Base-by-base conservation (phyloP, 2,329 filamentous ascomycete species). In the Trichoderma arundinaceum region DNA sequence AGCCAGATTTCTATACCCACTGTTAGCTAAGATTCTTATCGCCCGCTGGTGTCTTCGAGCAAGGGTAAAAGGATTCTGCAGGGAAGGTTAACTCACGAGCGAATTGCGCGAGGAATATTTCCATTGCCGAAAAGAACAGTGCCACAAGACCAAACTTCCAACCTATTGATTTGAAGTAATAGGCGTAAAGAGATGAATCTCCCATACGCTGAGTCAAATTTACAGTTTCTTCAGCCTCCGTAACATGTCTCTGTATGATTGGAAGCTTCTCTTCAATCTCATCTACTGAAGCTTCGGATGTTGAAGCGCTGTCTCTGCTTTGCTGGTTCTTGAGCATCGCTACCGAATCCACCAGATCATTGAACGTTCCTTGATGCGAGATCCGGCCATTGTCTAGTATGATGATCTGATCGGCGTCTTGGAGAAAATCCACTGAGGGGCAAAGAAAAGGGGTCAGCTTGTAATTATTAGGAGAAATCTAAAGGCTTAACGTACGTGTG, bases 381-480 rank as follows among this genome's bases (percentile, higher is more conserved):
- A 74, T 68, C 10, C 22, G 28, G n/a, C 72, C 71, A 13, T 70
- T 64, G 46, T 69, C 63, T 10, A 74, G 68, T 3, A 72, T 60
- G 12, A 74, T 69, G 39, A 74, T 69, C 33, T 69, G 60, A 54
- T 74, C 71, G 7, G 71, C 70, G 28, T 71, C 70, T 19, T 64
- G 67, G 10, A 74, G 19, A 49, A 72, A 70, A 17, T 70, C 67
- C 7, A 52, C 48, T 52, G 4, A 7, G 10, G 3, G 13, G n/a
- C n/a, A 1, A 2, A 12, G 3, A 17, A 28, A 2, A 6, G 15
- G 1, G 1, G 15, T 52, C 48, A 52, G 48, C 8, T 4, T 15
- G 15, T 10, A 35, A 2, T 17, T 8, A 35, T 33, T 17, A 17
- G 7, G 4, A 10, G n/a, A 56, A 33, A 43, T 4, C 9, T 4